Percentiles rank a stretch among this genome's conserved stretches.
Evolutionary conservation across 805 yeast genomes (phyloP).

Genomic region (Candida sakaeoensis): DNA sequence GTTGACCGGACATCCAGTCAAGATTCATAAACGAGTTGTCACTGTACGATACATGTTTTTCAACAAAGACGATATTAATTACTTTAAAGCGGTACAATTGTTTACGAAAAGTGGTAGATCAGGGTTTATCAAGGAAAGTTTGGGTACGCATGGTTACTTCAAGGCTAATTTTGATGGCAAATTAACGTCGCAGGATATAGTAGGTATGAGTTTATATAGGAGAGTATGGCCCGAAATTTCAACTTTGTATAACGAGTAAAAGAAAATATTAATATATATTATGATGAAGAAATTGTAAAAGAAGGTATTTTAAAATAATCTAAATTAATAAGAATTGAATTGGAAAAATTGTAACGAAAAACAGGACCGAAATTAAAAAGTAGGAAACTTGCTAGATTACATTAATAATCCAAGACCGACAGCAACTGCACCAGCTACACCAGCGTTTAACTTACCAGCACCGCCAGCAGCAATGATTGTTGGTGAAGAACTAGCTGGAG

Average conservation of each 20-base stretch:
- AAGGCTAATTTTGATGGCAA: conserved; percentile 93
- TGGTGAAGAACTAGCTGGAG: conserved; percentile 1
- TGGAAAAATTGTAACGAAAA: neutral
- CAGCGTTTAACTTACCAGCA: conserved; percentile 29
- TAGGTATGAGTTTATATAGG: conserved; percentile 91
- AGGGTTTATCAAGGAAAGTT: conserved; percentile 89
- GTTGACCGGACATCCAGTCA: conserved; percentile 91
- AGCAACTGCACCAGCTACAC: conserved; percentile 36
- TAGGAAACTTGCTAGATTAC: neutral
- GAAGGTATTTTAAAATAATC: neutral
- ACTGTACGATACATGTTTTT: conserved; percentile 97
- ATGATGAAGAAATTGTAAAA: neutral
- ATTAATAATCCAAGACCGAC: conserved; percentile 3
- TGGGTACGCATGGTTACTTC: conserved; percentile 98
- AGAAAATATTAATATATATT: conserved; percentile 1
- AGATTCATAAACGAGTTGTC: conserved; percentile 87
- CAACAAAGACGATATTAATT: conserved; percentile 80
- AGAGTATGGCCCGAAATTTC: conserved; percentile 82
- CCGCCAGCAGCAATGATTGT: conserved; percentile 14
- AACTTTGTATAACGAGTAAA: conserved; percentile 26
- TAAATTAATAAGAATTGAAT: neutral
- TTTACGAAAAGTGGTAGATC: conserved; percentile 91
- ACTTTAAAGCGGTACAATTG: conserved; percentile 87
- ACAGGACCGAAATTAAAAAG: neutral
- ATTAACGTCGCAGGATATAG: conserved; percentile 84